phyloP scores from a whole-genome alignment of 106 monocot genomes.

The Dioscorea dumetorum region DNA sequence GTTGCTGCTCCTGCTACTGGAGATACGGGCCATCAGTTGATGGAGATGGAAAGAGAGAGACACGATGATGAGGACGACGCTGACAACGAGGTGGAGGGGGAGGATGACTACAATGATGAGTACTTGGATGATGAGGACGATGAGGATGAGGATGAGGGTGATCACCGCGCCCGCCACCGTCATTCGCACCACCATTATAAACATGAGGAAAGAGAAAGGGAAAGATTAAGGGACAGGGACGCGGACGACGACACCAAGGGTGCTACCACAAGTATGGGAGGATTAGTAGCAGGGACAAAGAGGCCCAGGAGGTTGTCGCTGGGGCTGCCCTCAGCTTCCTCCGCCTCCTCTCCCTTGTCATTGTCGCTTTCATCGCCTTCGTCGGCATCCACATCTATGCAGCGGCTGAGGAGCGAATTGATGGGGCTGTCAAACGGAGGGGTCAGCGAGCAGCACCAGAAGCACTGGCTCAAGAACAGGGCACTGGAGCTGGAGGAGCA shows the following conservation, averaged over 20 bases:
- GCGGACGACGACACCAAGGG: constrained; percentile 22
- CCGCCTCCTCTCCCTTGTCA: constrained; percentile 19
- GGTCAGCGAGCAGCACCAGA: constrained; percentile 31
- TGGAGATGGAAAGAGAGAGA: constrained; percentile 2
- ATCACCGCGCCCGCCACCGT: not conserved
- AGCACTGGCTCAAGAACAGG: constrained; percentile 21
- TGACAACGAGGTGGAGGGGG: constrained; percentile 22
- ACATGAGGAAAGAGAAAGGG: not conserved
- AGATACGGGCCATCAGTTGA: too few relatives aligned
- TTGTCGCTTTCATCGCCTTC: constrained; percentile 29
- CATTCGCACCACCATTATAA: constrained; percentile 5
- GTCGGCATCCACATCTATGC: constrained; percentile 17
- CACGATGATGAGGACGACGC: constrained; percentile 11
- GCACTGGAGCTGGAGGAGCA: constrained; percentile 58
- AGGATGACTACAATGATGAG: constrained; percentile 7
- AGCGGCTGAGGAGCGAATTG: constrained; percentile 46
- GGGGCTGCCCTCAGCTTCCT: not conserved
- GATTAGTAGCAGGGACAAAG: not conserved
- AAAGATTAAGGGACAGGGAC: not conserved
- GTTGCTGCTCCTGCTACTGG: too few relatives aligned
- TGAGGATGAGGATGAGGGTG: constrained; percentile 13
- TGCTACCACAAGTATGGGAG: not conserved
- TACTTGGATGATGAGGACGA: constrained; percentile 3
- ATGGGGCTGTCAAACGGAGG: constrained; percentile 9
- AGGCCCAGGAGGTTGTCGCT: constrained; percentile 11